phyloP scores from a whole-genome alignment of 2,329 filamentous ascomycete genomes.

The Diaporthe eres region DNA sequence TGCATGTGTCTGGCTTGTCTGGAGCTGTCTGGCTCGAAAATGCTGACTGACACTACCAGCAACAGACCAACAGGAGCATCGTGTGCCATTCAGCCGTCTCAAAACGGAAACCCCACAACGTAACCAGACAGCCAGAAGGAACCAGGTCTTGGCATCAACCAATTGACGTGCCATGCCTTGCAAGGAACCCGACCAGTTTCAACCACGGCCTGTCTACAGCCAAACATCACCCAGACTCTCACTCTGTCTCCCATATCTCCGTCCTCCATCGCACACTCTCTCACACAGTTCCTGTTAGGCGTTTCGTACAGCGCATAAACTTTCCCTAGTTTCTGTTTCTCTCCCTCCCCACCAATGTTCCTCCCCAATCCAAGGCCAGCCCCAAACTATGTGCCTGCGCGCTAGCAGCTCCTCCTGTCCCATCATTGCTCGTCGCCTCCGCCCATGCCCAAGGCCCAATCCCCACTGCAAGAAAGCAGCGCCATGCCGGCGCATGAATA shows the following conservation, averaged over 20 bases:
- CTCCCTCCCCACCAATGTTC: neutral
- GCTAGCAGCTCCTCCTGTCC: neutral
- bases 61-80: conserved; percentile 1
- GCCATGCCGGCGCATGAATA: conserved; percentile 34
- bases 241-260: neutral
- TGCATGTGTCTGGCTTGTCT: conserved; percentile 17
- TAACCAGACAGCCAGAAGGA: neutral
- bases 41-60: neutral
- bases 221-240: neutral
- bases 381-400: conserved; percentile 6
- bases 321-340: conserved; percentile 21
- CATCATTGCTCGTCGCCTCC: neutral
- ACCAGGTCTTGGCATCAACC: conserved; percentile 5
- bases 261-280: neutral
- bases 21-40: neutral
- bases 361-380: neutral
- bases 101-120: conserved; percentile 14
- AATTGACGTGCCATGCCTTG: neutral
- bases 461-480: neutral
- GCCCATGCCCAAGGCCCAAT: neutral
- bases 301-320: conserved; percentile 23
- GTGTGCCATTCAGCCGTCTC: conserved; percentile 1
- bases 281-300: conserved; percentile 13
- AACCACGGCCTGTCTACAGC: conserved; percentile 15
- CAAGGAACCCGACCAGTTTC: conserved; percentile 8